Evolutionary conservation across 1,284 basidiomycete species (phyloP).

Genomic region (Sporisorium exsertum): DNA sequence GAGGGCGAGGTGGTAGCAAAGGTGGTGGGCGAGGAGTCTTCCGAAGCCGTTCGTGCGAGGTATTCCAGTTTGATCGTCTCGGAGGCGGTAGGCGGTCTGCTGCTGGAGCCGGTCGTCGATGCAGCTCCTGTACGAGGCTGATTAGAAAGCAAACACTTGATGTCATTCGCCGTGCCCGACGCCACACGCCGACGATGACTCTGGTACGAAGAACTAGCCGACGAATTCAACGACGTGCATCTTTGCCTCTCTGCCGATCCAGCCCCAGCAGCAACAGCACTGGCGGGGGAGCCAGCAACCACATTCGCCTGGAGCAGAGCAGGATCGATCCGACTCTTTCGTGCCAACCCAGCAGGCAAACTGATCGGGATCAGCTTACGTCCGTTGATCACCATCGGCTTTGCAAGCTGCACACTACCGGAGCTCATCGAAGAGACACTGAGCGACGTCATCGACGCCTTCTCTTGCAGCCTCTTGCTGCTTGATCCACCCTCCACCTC

Average conservation of each 20-base stretch:
- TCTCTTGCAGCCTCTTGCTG: slow-evolving; percentile 22
- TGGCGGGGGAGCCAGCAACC: neutral
- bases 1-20: neutral
- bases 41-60: slow-evolving; percentile 23
- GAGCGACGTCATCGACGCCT: slow-evolving; percentile 29
- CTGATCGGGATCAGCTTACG: slow-evolving; percentile 47
- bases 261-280: neutral
- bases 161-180: neutral
- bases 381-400: slow-evolving; percentile 38
- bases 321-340: slow-evolving; percentile 28
- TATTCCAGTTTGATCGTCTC: slow-evolving; percentile 52
- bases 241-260: slow-evolving; percentile 7
- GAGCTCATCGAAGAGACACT: slow-evolving; percentile 31
- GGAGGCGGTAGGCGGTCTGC: slow-evolving; percentile 41
- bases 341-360: slow-evolving; percentile 37
- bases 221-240: slow-evolving; percentile 23
- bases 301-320: slow-evolving; percentile 26
- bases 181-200: slow-evolving; percentile 8
- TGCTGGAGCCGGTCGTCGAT: slow-evolving; percentile 5
- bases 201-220: slow-evolving; percentile 13
- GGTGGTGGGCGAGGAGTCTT: neutral
- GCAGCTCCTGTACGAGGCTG: slow-evolving; percentile 10
- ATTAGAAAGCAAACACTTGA: slow-evolving; percentile 21
- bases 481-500: neutral
- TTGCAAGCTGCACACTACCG: slow-evolving; percentile 23